These are phyloP conservation scores for Parachlorella kessleri DNA, from an alignment of 139 green algal genomes.

Conservation along the genomic window DNA sequence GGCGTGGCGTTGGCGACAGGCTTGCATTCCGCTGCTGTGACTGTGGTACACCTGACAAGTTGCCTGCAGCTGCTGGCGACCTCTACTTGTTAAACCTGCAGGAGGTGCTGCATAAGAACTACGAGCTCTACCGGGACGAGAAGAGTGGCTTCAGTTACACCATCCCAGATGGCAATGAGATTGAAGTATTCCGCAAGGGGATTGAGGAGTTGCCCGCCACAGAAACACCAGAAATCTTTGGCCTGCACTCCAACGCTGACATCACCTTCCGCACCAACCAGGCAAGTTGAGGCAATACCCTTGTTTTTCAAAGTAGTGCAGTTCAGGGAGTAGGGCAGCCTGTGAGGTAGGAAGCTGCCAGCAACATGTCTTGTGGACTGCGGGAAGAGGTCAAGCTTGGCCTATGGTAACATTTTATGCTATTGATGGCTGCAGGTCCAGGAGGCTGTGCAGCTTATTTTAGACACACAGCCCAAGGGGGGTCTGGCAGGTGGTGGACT, in stretches of 20 bases:
- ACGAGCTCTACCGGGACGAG: constrained; percentile 61
- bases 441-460: constrained; percentile 74
- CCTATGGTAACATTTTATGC: too few species aligned
- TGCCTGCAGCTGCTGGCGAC: too few species aligned
- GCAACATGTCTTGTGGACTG: not conserved
- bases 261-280: constrained; percentile 93
- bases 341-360: not conserved
- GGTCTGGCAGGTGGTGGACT: constrained; percentile 60
- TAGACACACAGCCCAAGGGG: constrained; percentile 90
- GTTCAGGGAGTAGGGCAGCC: not conserved
- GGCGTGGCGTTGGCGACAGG: too few species aligned
- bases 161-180: constrained; percentile 77
- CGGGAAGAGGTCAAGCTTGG: not conserved
- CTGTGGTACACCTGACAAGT: too few species aligned
- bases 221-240: constrained; percentile 93
- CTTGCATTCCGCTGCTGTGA: too few species aligned
- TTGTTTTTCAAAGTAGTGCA: not conserved
- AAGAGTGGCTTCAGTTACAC: constrained; percentile 67
- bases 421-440: constrained; percentile 51
- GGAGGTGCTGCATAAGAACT: constrained; percentile 40
- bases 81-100: not conserved
- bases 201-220: constrained; percentile 84
- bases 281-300: too few species aligned
- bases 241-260: constrained; percentile 94
- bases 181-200: constrained; percentile 75